These are phyloP conservation scores for Colletotrichum sp. DNA, from an alignment of 2,329 filamentous ascomycete species.

Conservation along the genomic window DNA sequence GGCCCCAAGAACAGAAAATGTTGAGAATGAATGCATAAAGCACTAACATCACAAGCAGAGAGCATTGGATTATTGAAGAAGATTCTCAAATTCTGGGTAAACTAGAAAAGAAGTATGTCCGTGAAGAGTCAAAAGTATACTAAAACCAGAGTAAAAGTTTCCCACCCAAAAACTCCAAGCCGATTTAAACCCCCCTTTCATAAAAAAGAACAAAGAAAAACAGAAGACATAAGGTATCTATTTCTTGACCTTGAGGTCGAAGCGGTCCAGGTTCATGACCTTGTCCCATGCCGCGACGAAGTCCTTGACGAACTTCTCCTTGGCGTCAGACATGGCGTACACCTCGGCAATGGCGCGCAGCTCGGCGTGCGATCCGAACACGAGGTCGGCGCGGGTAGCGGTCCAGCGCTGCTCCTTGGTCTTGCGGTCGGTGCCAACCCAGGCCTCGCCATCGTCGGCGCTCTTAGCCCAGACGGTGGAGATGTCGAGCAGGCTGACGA, in stretches of 20 bases:
- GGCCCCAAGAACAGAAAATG: too few species aligned
- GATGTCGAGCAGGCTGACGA: slow-evolving; percentile 77
- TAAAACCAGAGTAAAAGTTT: not conserved
- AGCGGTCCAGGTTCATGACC: slow-evolving; percentile 78
- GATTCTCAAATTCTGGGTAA: not conserved
- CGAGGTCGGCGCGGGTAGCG: slow-evolving; percentile 71
- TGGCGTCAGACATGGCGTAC: slow-evolving; percentile 66
- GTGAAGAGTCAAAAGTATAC: not conserved
- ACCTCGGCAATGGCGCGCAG: slow-evolving; percentile 74
- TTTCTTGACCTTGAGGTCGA: slow-evolving; percentile 51
- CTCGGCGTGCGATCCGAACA: slow-evolving; percentile 77
- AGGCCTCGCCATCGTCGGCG: slow-evolving; percentile 55
- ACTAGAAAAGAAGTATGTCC: not conserved
- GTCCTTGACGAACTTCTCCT: slow-evolving; percentile 72
- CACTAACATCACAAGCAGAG: not conserved
- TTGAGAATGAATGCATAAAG: not conserved
- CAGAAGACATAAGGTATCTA: not conserved
- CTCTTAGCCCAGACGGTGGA: slow-evolving; percentile 63
- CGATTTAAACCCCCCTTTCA: not conserved
- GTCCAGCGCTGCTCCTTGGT: slow-evolving; percentile 71
- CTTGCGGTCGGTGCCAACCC: slow-evolving; percentile 69
- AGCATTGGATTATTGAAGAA: not conserved
- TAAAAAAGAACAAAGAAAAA: not conserved
- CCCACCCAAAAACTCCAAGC: not conserved
- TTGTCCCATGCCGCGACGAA: slow-evolving; percentile 77